A percentile compares a stretch with the other conserved stretches of the same genome.
Conservation (phyloP, 768 basidiomycete genomes). For the Auricularia cornea region DNA sequence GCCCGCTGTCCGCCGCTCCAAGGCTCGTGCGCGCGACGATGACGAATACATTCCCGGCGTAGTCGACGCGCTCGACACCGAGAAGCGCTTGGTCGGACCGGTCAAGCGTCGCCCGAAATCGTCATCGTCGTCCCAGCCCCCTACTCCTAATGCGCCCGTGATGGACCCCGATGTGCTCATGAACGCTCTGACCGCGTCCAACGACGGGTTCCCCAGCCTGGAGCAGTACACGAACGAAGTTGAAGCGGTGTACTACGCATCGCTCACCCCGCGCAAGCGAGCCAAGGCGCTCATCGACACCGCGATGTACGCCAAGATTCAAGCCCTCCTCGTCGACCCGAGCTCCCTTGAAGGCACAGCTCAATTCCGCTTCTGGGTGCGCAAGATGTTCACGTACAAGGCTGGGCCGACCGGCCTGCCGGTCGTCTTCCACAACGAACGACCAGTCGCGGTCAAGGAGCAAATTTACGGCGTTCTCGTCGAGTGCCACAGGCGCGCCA, state of each 20-base stretch:
- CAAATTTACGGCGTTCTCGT: slow-evolving; percentile 73
- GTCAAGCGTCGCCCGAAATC: too few relatives aligned
- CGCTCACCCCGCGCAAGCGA: slow-evolving; percentile 47
- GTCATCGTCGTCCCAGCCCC: not conserved
- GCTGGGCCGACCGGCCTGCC: slow-evolving; percentile 7
- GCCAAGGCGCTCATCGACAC: slow-evolving; percentile 70
- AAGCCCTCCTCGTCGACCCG: slow-evolving; percentile 54
- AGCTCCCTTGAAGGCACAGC: slow-evolving; percentile 41
- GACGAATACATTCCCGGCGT: too few relatives aligned
- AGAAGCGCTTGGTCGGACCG: too few relatives aligned
- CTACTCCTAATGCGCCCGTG: not conserved
- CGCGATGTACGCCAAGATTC: slow-evolving; percentile 61
- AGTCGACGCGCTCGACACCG: too few relatives aligned
- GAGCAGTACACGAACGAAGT: slow-evolving; percentile 46
- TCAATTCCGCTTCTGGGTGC: slow-evolving; percentile 77
- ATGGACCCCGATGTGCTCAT: not conserved
- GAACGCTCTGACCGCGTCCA: not conserved
- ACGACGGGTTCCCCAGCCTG: slow-evolving; percentile 50
- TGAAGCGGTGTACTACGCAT: slow-evolving; percentile 48
- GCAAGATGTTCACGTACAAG: slow-evolving; percentile 62
- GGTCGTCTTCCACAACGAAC: slow-evolving; percentile 61
- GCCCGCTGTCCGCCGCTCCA: too few relatives aligned
- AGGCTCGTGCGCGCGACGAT: too few relatives aligned
- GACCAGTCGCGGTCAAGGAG: slow-evolving; percentile 68
- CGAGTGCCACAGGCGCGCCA: slow-evolving; percentile 55